Evolutionary conservation across 441 rosid species (phyloP).

Genomic region (Daphne laureola): DNA sequence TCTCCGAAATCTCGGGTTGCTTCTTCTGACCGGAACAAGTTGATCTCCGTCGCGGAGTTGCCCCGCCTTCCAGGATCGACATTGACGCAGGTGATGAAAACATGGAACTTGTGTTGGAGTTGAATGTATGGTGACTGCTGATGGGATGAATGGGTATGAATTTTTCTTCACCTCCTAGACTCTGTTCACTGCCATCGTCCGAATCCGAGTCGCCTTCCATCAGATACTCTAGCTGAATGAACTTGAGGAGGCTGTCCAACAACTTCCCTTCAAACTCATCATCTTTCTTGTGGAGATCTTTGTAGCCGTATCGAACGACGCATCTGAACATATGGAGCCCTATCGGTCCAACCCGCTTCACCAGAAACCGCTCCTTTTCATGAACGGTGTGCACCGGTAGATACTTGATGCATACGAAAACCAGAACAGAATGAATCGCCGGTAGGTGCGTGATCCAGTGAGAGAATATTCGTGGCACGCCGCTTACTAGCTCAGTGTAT

Average conservation of each 20-base stretch:
- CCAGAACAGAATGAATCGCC: constrained; percentile 81
- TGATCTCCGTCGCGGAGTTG: constrained; percentile 27
- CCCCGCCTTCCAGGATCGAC: constrained; percentile 32
- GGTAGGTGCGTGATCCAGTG: constrained; percentile 91
- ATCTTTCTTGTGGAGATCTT: constrained; percentile 86
- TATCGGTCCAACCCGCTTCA: constrained; percentile 81
- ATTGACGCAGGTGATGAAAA: constrained; percentile 54
- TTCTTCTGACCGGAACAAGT: constrained; percentile 34
- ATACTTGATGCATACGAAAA: constrained; percentile 78
- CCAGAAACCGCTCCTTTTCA: constrained; percentile 79
- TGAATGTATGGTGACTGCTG: constrained; percentile 25
- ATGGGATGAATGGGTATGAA: constrained; percentile 32
- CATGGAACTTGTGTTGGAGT: constrained; percentile 31
- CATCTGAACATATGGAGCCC: constrained; percentile 84
- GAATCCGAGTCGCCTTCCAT: constrained; percentile 80
- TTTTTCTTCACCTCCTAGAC: constrained; percentile 36
- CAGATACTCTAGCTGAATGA: constrained; percentile 75
- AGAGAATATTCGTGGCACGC: constrained; percentile 90
- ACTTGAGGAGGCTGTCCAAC: constrained; percentile 49
- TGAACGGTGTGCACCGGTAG: constrained; percentile 89
- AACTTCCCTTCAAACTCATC: constrained; percentile 78
- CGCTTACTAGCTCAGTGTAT: constrained; percentile 79
- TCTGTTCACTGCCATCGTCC: constrained; percentile 48
- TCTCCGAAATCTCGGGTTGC: constrained; percentile 47
- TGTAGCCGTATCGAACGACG: constrained; percentile 89